Percentiles rank a stretch among this genome's conserved stretches.
Evolutionary conservation across 1,284 basidiomycete genomes (phyloP).

Genomic region (Rhodotorula sp.): DNA sequence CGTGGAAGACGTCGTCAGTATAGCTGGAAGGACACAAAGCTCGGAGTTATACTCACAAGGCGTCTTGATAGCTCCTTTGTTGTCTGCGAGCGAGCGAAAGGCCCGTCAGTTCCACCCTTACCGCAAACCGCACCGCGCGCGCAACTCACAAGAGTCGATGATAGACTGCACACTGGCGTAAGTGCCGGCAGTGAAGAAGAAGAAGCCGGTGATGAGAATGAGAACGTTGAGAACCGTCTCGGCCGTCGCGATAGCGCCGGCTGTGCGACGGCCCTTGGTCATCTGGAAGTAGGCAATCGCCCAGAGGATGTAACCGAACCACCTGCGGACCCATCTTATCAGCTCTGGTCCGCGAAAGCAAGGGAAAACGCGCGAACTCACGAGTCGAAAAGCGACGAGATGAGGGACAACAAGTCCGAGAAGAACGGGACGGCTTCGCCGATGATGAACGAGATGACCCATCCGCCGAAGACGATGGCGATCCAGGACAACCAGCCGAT

Average conservation of each 20-base stretch:
- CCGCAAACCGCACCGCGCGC: no score
- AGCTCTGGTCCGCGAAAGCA: conserved; percentile 14
- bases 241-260: conserved; percentile 38
- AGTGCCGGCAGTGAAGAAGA: conserved; percentile 54
- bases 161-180: conserved; percentile 55
- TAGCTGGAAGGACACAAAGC: no score
- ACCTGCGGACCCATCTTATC: conserved; percentile 15
- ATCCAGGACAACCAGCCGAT: conserved; percentile 62
- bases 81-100: conserved; percentile 1
- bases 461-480: conserved; percentile 53
- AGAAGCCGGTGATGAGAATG: conserved; percentile 24
- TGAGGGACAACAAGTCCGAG: conserved; percentile 51
- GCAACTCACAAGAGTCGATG: conserved; percentile 48
- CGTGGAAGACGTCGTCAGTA: background rate
- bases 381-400: conserved; percentile 49
- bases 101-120: background rate
- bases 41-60: conserved; percentile 13
- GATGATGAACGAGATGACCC: conserved; percentile 56
- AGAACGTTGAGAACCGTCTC: conserved; percentile 34
- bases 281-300: conserved; percentile 48
- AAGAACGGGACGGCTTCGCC: conserved; percentile 55
- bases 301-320: conserved; percentile 54
- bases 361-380: conserved; percentile 7
- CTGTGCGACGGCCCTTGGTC: conserved; percentile 48
- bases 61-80: conserved; percentile 25